A percentile compares a stretch with the other conserved stretches of the same genome.
Evolutionary conservation across 192 early-diverging fungal genomes (phyloP).

Genomic region (Backusella circina): DNA sequence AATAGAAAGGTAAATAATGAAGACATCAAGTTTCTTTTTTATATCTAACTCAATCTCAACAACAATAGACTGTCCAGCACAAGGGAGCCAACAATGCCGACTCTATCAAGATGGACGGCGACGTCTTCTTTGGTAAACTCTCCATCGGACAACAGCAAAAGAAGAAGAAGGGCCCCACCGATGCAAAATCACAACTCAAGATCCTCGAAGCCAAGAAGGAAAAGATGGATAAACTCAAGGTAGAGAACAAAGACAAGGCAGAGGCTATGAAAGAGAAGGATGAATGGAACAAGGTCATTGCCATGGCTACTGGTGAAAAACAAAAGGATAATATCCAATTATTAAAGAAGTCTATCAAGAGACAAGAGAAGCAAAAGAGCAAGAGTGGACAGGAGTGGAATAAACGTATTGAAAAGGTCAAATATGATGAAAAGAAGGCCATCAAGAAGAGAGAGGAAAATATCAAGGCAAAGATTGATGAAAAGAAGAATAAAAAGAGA

Average conservation of each 20-base stretch:
- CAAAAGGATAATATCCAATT: conserved; percentile 88
- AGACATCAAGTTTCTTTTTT: neutral
- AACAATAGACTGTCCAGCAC: conserved; percentile 12
- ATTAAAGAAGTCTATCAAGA: conserved; percentile 89
- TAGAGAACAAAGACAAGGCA: conserved; percentile 62
- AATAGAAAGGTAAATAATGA: neutral
- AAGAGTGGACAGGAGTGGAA: conserved; percentile 85
- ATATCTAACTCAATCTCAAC: neutral
- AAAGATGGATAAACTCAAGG: conserved; percentile 71
- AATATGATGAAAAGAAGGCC: conserved; percentile 59
- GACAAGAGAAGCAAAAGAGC: conserved; percentile 75
- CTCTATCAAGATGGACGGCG: conserved; percentile 51
- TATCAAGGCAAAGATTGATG: conserved; percentile 75
- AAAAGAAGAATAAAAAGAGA: conserved; percentile 68
- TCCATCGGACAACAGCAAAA: conserved; percentile 60
- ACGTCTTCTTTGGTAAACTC: conserved; percentile 64
- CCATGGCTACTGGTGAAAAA: conserved; percentile 84
- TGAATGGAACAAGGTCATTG: conserved; percentile 78
- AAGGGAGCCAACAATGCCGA: conserved; percentile 16
- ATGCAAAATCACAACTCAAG: conserved; percentile 61
- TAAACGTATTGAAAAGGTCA: conserved; percentile 66
- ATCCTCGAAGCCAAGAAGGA: conserved; percentile 70
- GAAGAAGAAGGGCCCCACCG: conserved; percentile 61
- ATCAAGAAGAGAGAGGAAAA: conserved; percentile 83
- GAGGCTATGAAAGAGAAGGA: conserved; percentile 66